phyloP scores from a whole-genome alignment of 495 filamentous ascomycete genomes.

The Aspergillus homomorphus region DNA sequence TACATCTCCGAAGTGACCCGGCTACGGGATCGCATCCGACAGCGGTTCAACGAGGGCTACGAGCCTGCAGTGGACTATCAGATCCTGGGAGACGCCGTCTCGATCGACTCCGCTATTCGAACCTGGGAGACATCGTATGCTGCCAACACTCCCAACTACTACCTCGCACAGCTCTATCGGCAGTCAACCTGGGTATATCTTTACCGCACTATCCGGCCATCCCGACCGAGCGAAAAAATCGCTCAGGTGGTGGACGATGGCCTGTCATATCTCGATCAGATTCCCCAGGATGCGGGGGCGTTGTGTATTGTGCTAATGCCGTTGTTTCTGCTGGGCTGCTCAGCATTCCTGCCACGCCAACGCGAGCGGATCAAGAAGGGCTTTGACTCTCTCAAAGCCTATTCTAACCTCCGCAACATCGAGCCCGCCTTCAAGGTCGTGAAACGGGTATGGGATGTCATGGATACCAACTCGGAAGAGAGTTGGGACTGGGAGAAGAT shows the following conservation, averaged over 20 bases:
- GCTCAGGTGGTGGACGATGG: constrained; percentile 75
- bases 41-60: constrained; percentile 57
- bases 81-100: constrained; percentile 68
- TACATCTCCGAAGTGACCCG: constrained; percentile 77
- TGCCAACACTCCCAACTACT: constrained; percentile 66
- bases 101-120: constrained; percentile 73
- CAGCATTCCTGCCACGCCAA: constrained; percentile 67
- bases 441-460: constrained; percentile 76
- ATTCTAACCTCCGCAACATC: constrained; percentile 79
- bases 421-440: constrained; percentile 72
- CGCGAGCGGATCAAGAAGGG: constrained; percentile 67
- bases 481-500: constrained; percentile 92
- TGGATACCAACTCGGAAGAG: constrained; percentile 70
- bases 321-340: constrained; percentile 83
- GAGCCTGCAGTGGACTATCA: constrained; percentile 74
- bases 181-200: constrained; percentile 92
- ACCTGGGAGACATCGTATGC: constrained; percentile 72
- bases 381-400: constrained; percentile 66
- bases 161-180: constrained; percentile 77
- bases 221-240: constrained; percentile 64
- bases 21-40: constrained; percentile 72
- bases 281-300: constrained; percentile 60
- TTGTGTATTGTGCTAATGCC: constrained; percentile 87
- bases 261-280: constrained; percentile 56
- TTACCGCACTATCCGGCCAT: constrained; percentile 78